These are phyloP conservation scores for Vigna radiata DNA, from an alignment of 306 rosid species.

Conservation along the genomic window DNA sequence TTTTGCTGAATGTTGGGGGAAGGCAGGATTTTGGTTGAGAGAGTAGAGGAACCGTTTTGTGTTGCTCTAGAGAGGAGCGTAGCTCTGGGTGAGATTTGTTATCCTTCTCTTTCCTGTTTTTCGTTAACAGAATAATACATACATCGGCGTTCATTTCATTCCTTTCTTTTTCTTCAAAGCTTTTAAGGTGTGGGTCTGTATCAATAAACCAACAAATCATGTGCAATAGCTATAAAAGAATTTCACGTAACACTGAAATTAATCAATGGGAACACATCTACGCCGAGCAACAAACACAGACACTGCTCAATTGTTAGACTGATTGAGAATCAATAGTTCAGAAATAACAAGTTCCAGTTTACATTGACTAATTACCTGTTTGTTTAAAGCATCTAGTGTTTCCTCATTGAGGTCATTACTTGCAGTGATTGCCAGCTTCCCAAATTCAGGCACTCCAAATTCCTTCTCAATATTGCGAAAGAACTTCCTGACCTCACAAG, in stretches of 20 bases:
- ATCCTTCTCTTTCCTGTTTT: too few relatives aligned
- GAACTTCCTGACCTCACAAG: constrained; percentile 82
- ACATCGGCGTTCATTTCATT: too few relatives aligned
- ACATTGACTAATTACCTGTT: constrained; percentile 63
- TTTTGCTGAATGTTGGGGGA: too few relatives aligned
- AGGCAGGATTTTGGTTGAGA: too few relatives aligned
- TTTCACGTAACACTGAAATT: background rate
- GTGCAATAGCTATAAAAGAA: constrained; percentile 3
- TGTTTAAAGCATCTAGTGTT: constrained; percentile 96
- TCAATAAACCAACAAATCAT: constrained; percentile 28
- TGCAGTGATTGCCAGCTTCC: constrained; percentile 76
- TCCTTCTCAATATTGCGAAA: constrained; percentile 75
- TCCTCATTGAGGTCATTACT: constrained; percentile 99
- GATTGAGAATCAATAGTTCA: constrained; percentile 29
- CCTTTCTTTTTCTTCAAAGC: too few relatives aligned
- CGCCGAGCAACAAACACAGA: background rate
- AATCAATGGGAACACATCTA: background rate
- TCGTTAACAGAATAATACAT: too few relatives aligned
- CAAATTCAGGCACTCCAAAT: constrained; percentile 79
- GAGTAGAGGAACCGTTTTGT: too few relatives aligned
- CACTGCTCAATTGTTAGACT: background rate
- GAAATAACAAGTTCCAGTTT: constrained; percentile 13
- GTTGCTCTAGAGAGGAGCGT: too few relatives aligned
- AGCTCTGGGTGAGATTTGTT: too few relatives aligned
- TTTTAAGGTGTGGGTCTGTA: background rate